A percentile compares a stretch with the other conserved stretches of the same genome.
phyloP scores from a whole-genome alignment of 139 green algal genomes.

The Gonium pectorale region DNA sequence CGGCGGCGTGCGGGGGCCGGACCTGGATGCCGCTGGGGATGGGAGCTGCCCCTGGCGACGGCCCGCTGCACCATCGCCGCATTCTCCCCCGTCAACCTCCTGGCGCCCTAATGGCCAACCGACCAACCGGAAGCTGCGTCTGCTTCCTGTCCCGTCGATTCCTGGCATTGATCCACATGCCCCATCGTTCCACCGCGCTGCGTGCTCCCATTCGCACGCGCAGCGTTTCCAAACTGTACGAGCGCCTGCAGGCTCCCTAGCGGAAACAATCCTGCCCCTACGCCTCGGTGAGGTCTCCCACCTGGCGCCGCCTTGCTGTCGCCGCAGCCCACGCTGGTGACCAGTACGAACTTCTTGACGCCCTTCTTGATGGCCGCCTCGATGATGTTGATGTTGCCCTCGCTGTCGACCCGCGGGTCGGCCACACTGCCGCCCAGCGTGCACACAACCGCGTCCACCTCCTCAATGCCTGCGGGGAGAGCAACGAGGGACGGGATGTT shows the following conservation, averaged over 20 bases:
- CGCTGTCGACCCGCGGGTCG: constrained; percentile 81
- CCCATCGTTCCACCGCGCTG: too few relatives aligned
- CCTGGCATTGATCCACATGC: too few relatives aligned
- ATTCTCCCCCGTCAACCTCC: too few relatives aligned
- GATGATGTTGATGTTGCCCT: constrained; percentile 98
- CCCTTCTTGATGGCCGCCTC: constrained; percentile 88
- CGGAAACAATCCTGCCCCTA: not conserved
- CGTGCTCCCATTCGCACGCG: too few relatives aligned
- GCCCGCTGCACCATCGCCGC: too few relatives aligned
- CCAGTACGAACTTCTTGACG: constrained; percentile 97
- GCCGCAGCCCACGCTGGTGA: constrained; percentile 95
- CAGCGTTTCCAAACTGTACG: too few relatives aligned
- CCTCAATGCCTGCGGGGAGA: constrained; percentile 78
- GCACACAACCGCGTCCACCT: constrained; percentile 93
- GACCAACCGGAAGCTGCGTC: too few relatives aligned
- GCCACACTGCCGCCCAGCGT: constrained; percentile 88
- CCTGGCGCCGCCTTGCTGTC: constrained; percentile 82
- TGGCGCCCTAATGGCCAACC: too few relatives aligned
- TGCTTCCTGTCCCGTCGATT: too few relatives aligned
- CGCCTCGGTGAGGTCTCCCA: constrained; percentile 3
- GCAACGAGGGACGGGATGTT: not conserved
- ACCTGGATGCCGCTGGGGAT: too few relatives aligned
- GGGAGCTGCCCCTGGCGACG: too few relatives aligned
- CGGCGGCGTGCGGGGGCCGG: too few relatives aligned
- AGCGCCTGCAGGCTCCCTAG: not conserved